Percentiles rank a stretch among this genome's conserved stretches.
Conservation (phyloP, 2,329 filamentous ascomycete genomes). For the Herpotrichia juniperi region DNA sequence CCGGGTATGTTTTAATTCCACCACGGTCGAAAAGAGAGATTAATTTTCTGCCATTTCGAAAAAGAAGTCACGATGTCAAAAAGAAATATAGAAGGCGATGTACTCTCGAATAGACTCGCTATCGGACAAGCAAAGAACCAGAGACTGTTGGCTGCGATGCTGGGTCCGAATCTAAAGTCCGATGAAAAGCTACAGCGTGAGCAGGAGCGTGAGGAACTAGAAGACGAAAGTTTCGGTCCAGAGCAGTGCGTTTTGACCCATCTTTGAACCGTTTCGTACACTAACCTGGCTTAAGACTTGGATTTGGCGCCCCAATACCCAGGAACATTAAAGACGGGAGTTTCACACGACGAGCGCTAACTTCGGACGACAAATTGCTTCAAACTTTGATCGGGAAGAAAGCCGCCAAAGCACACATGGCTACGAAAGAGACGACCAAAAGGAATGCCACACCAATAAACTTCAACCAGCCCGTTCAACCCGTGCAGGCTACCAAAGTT, state of each 20-base stretch:
- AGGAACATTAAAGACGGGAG: slow-evolving; percentile 44
- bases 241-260: slow-evolving; percentile 53
- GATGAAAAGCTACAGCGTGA: slow-evolving; percentile 52
- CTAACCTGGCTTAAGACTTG: slow-evolving; percentile 33
- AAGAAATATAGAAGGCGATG: slow-evolving; percentile 53
- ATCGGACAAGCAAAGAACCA: slow-evolving; percentile 61
- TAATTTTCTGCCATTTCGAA: slow-evolving; percentile 1
- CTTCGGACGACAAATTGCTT: slow-evolving; percentile 52
- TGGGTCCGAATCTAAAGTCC: slow-evolving; percentile 54
- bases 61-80: slow-evolving; percentile 37
- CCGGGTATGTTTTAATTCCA: slow-evolving; percentile 17
- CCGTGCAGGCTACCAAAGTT: slow-evolving; percentile 17
- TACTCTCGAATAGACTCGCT: slow-evolving; percentile 61
- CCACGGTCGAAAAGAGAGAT: slow-evolving; percentile 13
- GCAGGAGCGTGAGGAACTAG: slow-evolving; percentile 58
- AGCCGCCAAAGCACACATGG: slow-evolving; percentile 42
- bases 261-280: background rate
- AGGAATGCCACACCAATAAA: slow-evolving; percentile 33
- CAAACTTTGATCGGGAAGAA: slow-evolving; percentile 51
- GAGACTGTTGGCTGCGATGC: slow-evolving; percentile 62
- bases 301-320: slow-evolving; percentile 45
- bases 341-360: slow-evolving; percentile 41
- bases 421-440: slow-evolving; percentile 29
- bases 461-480: slow-evolving; percentile 16
- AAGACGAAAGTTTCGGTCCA: slow-evolving; percentile 59